Conservation (phyloP, 2,329 filamentous ascomycete species). For the Penicillium griseofulvum region DNA sequence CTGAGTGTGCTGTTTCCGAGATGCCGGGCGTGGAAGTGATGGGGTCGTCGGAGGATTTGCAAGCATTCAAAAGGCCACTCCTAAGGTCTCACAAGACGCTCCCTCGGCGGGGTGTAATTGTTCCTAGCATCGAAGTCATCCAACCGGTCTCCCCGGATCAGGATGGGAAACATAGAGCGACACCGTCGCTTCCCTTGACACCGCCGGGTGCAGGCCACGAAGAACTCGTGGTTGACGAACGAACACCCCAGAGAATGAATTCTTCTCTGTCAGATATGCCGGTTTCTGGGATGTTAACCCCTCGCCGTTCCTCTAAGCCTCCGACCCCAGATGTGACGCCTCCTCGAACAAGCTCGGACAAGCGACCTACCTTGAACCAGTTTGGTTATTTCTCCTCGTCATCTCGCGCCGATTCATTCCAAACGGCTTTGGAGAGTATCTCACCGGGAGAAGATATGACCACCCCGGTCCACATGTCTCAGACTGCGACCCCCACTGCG, state of each 20-base stretch:
- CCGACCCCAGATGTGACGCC: constrained; percentile 76
- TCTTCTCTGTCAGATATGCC: constrained; percentile 24
- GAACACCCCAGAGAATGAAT: constrained; percentile 24
- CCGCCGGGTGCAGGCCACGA: constrained; percentile 34
- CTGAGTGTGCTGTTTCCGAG: constrained; percentile 7
- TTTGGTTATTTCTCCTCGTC: constrained; percentile 56
- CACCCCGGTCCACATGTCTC: constrained; percentile 25
- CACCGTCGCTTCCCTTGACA: constrained; percentile 38
- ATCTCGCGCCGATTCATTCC: constrained; percentile 68
- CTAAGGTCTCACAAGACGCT: constrained; percentile 44
- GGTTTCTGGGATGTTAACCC: constrained; percentile 48
- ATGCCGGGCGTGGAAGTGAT: constrained; percentile 35
- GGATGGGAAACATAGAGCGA: constrained; percentile 23
- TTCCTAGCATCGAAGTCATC: constrained; percentile 21
- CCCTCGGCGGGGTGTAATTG: constrained; percentile 35
- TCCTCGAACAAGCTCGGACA: constrained; percentile 49
- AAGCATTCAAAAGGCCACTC: constrained; percentile 28
- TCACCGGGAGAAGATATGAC: constrained; percentile 60
- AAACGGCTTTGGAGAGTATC: constrained; percentile 65
- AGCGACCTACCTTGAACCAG: constrained; percentile 46
- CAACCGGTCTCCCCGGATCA: constrained; percentile 25
- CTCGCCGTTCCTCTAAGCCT: constrained; percentile 64
- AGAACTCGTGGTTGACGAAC: constrained; percentile 16
- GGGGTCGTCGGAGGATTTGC: constrained; percentile 28
- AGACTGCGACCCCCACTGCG: constrained; percentile 18